A percentile compares a stretch with the other conserved stretches of the same genome.
Evolutionary conservation across 75 land plant genomes (phyloP).

Genomic region (Picea sitchensis): DNA sequence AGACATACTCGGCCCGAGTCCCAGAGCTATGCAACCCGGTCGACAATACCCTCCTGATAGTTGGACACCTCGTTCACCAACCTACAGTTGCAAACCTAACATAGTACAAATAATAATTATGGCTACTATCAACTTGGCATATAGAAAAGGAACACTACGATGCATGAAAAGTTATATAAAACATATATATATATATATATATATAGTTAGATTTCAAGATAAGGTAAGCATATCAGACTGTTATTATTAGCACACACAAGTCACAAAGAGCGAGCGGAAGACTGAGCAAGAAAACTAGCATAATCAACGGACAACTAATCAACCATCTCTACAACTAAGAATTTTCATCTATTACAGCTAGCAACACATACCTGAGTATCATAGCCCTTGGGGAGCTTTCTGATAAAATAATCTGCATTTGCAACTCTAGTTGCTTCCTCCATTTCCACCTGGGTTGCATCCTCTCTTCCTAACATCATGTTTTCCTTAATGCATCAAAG

Average conservation of each 20-base stretch:
- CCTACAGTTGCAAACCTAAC: constrained; percentile 25
- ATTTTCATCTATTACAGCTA: too few relatives aligned
- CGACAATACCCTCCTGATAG: constrained; percentile 71
- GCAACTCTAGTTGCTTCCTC: constrained; percentile 84
- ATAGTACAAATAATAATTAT: not conserved
- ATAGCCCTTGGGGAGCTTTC: constrained; percentile 73
- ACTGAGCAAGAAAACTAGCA: too few relatives aligned
- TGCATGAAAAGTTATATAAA: too few relatives aligned
- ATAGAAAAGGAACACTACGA: too few relatives aligned
- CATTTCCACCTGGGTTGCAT: constrained; percentile 56
- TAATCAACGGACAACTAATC: not conserved
- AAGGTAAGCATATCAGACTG: too few relatives aligned
- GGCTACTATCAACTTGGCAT: not conserved
- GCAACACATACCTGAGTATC: constrained; percentile 59
- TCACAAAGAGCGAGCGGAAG: too few relatives aligned
- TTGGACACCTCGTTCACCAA: constrained; percentile 82
- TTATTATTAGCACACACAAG: too few relatives aligned
- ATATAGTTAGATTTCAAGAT: too few relatives aligned
- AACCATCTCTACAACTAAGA: not conserved
- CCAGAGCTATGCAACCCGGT: too few relatives aligned
- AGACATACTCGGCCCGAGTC: too few relatives aligned
- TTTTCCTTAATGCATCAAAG: constrained; percentile 74
- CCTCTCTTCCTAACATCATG: constrained; percentile 61
- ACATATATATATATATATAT: too few relatives aligned
- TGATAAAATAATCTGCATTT: constrained; percentile 77